Evolutionary conservation across 805 yeast species (phyloP), one percentile per base, ranked within the genome.

Genomic region (Candida boidinii): DNA sequence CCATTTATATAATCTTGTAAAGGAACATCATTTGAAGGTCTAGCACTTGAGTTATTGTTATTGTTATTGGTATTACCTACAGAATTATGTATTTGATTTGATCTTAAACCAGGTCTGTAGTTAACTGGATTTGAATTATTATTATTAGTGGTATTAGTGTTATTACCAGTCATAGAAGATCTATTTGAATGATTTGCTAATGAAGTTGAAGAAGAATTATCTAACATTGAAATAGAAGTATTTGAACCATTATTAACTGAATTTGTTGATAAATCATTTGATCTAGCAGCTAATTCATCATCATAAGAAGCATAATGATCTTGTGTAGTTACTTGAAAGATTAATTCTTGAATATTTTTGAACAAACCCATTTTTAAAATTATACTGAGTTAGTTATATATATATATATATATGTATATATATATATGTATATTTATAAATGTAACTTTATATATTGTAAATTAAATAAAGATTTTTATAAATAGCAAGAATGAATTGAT

Each of bases 21-120:
- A 45, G 65, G 58, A 17, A 82, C 79, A 30, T 94, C 94, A 28
- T 75, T 81, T n/a, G n/a, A n/a, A n/a, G n/a, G n/a, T n/a, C n/a
- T n/a, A n/a, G n/a, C n/a, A 18, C 60, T 64, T n/a, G n/a, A n/a
- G n/a, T n/a, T n/a, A n/a, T n/a, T n/a, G 38, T 56, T 39, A 60
- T 53, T 46, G 25, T 62, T 66, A 36, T 58, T n/a, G n/a, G n/a
- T n/a, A n/a, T n/a, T n/a, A 14, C 26, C 13, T n/a, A 22, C 17
- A 5, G 31, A 15, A 47, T 29, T 53, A 54, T 13, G 46, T 42
- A 23, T 51, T 46, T 53, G 24, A 43, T 60, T 45, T 42, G 69
- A 35, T 52, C 67, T 39, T 51, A 61, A 38, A 42, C 68, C 54
- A 26, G 64, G 50, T 43, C 67, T 50, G 35, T 68, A 70, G 27